Evolutionary conservation across 2,329 filamentous ascomycete species (phyloP), one percentile per base, ranked within the genome.

Genomic region (Bertia moriformis): DNA sequence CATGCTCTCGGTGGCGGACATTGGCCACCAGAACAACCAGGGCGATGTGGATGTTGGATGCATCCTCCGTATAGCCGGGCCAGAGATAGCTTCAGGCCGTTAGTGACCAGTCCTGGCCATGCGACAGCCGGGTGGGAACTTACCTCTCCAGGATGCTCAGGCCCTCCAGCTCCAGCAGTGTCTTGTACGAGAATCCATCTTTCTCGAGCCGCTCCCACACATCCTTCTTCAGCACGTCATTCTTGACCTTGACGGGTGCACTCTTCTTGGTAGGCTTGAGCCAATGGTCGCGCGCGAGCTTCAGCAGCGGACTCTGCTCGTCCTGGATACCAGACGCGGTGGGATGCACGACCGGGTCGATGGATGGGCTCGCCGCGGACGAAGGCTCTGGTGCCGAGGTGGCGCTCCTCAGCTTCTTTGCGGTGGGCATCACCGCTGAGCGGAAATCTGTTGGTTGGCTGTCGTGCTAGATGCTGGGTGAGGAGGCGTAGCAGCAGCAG

Each of bases 121-220:
- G n/a, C n/a, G n/a, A n/a, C n/a, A n/a, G n/a, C n/a, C 22, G 7
- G 17, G 22, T 17, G 19, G 4, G 17, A 10, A 4, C 13, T 27
- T 62, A 83, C 79, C 72, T 83, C 58, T 98, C 91, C 42, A 98
- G 62, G 32, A 88, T 77, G 62, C 95, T 91, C 49, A 96, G 61
- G 49, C 87, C 89, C 60, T 98, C 91, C 40, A 98, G 69, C 18
- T 84, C 72, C 46, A 93, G 65, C 17, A 98, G 69, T 4, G 82
- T 82, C 55, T 77, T 81, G 56, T 81, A 76, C 22, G 74, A 67
- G 53, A 95, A 96, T 40, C 73, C 70, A 40, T 87, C 83, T 46
- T 78, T 77, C 59, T 94, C 87, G 49, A 98, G 63, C 40, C 77
- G 70, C 57, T 93, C 84, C 87, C 89, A 98, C 42, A 98, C 78